Percentiles rank a stretch among this genome's conserved stretches.
Evolutionary conservation across 805 yeast species (phyloP).

Genomic region (Candida succiphila): DNA sequence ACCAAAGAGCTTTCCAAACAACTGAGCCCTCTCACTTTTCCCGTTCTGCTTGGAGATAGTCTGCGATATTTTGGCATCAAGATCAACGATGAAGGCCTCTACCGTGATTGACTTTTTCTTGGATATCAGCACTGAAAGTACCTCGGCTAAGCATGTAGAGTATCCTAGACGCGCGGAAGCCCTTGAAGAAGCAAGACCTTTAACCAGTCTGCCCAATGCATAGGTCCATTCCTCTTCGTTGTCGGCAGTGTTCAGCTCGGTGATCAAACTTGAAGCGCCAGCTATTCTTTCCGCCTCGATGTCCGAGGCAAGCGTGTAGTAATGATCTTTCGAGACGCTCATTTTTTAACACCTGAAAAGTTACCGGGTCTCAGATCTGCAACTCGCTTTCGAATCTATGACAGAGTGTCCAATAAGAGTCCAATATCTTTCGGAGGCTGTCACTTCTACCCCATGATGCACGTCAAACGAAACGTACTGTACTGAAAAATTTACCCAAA

Average conservation of each 20-base stretch:
- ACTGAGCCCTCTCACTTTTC: constrained; percentile 66
- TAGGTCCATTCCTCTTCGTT: constrained; percentile 65
- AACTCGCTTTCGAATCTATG: neutral
- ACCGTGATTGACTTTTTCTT: constrained; percentile 25
- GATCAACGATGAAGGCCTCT: constrained; percentile 24
- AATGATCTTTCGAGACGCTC: constrained; percentile 64
- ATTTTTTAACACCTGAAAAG: constrained; percentile 16
- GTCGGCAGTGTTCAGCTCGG: constrained; percentile 39
- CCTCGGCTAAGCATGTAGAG: constrained; percentile 77
- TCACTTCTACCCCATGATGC: too few species aligned
- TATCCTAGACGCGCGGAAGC: constrained; percentile 83
- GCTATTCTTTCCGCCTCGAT: constrained; percentile 58
- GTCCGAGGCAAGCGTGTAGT: constrained; percentile 71
- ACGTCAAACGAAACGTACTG: too few species aligned
- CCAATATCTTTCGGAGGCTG: too few species aligned
- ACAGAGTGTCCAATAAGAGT: too few species aligned
- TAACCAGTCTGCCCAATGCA: constrained; percentile 67
- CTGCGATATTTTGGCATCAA: constrained; percentile 26
- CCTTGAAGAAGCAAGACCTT: constrained; percentile 74
- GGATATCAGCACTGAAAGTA: constrained; percentile 26
- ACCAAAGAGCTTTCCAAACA: constrained; percentile 83
- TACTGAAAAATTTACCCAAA: too few species aligned
- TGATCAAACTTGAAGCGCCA: constrained; percentile 59
- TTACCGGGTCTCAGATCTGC: neutral
- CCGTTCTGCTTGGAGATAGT: constrained; percentile 51